A percentile compares a stretch with the other conserved stretches of the same genome.
phyloP scores from a whole-genome alignment of 768 basidiomycete species.

The Mycena albidolilacea region DNA sequence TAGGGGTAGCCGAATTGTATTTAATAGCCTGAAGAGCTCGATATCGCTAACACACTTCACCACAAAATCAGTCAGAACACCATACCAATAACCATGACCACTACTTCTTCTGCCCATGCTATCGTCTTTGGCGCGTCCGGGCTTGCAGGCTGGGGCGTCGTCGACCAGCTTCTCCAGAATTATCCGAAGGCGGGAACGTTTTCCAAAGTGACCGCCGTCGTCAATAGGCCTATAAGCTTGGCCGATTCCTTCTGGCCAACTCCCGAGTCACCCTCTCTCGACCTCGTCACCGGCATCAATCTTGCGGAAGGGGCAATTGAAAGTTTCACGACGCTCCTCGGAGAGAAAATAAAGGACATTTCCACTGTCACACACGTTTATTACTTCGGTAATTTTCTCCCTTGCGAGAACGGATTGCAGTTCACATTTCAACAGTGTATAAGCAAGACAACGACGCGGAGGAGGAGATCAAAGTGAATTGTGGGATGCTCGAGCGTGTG shows the following conservation, averaged over 20 bases:
- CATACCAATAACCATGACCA: constrained; percentile 9
- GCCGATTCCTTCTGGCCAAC: constrained; percentile 33
- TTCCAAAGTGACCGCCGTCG: constrained; percentile 32
- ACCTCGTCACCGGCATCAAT: constrained; percentile 26
- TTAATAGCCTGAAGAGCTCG: too few relatives aligned
- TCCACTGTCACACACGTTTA: constrained; percentile 32
- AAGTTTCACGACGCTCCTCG: constrained; percentile 22
- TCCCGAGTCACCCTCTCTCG: constrained; percentile 18
- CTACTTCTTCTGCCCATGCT: constrained; percentile 15
- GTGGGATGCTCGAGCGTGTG: constrained; percentile 35
- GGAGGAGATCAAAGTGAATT: constrained; percentile 25
- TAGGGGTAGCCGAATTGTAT: too few relatives aligned
- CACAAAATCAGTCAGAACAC: too few relatives aligned
- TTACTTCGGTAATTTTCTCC: constrained; percentile 31
- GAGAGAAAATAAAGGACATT: constrained; percentile 21
- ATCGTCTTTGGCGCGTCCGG: constrained; percentile 37
- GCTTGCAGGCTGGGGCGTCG: constrained; percentile 37
- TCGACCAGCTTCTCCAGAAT: constrained; percentile 33
- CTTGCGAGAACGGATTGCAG: background rate
- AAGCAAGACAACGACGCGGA: constrained; percentile 30
- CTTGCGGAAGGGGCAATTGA: constrained; percentile 27
- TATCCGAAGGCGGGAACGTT: constrained; percentile 32
- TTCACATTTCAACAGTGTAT: constrained; percentile 4
- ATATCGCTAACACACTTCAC: too few relatives aligned
- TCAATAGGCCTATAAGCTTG: constrained; percentile 30